A percentile compares a stretch with the other conserved stretches of the same genome.
phyloP scores from a whole-genome alignment of 2,329 filamentous ascomycete genomes.

The Fusarium nematophilum region DNA sequence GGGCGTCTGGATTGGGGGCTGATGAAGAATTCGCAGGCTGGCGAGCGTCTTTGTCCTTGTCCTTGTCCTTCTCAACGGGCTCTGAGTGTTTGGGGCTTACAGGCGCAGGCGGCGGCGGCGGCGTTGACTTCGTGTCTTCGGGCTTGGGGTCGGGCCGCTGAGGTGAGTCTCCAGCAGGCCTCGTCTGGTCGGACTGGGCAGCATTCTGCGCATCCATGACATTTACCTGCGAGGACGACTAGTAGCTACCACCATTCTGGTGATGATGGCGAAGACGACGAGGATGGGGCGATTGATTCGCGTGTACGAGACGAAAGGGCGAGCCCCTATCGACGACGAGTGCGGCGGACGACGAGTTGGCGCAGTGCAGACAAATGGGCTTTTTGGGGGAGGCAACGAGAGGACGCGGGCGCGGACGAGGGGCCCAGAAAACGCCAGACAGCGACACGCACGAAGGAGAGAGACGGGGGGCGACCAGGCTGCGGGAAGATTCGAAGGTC shows the following conservation, averaged over 20 bases:
- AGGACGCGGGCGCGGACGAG: slow-evolving; percentile 26
- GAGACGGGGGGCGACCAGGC: slow-evolving; percentile 16
- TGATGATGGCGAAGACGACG: slow-evolving; percentile 42
- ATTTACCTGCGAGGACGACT: slow-evolving; percentile 66
- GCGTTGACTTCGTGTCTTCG: slow-evolving; percentile 36
- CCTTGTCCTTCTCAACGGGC: slow-evolving; percentile 27
- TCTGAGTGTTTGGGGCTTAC: slow-evolving; percentile 40
- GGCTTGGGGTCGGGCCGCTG: slow-evolving; percentile 51
- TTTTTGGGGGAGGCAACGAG: slow-evolving; percentile 11
- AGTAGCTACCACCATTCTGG: slow-evolving; percentile 70
- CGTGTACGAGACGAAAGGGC: slow-evolving; percentile 28
- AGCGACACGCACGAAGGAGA: slow-evolving; percentile 20
- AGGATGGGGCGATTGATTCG: slow-evolving; percentile 43
- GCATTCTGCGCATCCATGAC: slow-evolving; percentile 77
- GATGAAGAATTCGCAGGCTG: slow-evolving; percentile 47
- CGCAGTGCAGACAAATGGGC: slow-evolving; percentile 22
- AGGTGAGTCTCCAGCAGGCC: slow-evolving; percentile 66
- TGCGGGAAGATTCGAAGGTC: slow-evolving; percentile 20
- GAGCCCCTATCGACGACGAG: slow-evolving; percentile 30
- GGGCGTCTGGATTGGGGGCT: slow-evolving; percentile 50
- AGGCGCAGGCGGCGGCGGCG: too few relatives aligned
- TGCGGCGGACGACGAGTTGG: slow-evolving; percentile 21
- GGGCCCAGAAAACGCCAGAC: slow-evolving; percentile 4
- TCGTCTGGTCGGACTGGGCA: slow-evolving; percentile 70
- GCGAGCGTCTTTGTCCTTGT: slow-evolving; percentile 42